phyloP scores from a whole-genome alignment of 257 asterid genomes.

The Asclepias syriaca region DNA sequence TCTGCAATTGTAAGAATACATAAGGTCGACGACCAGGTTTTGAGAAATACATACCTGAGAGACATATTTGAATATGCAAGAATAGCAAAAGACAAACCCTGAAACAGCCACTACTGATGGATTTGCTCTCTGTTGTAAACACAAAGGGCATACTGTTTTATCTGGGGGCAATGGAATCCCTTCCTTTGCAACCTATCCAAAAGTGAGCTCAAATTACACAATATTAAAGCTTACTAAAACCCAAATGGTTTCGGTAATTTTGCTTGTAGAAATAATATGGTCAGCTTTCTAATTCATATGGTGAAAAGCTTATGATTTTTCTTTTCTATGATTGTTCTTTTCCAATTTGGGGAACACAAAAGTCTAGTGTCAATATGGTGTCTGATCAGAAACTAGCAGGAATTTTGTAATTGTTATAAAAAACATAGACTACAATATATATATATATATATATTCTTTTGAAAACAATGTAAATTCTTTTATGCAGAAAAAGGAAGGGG shows the following conservation, averaged over 20 bases:
- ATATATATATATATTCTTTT: neutral
- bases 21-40: neutral
- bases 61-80: conserved; percentile 86
- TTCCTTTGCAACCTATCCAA: conserved; percentile 77
- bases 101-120: conserved; percentile 87
- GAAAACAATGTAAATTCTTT: neutral
- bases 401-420: neutral
- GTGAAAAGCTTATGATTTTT: neutral
- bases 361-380: neutral
- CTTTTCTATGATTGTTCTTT: neutral
- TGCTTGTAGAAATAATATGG: neutral
- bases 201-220: conserved; percentile 4
- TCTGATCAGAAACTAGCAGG: neutral
- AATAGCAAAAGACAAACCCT: conserved; percentile 95
- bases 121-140: conserved; percentile 82
- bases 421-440: neutral
- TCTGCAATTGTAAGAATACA: neutral
- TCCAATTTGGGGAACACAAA: neutral
- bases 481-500: neutral
- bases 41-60: conserved; percentile 57
- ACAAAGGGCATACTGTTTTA: conserved; percentile 74
- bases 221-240: neutral
- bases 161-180: conserved; percentile 88
- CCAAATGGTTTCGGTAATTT: neutral
- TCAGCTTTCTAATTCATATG: neutral